Conservation (phyloP, 73 alveolate species). For the Paramecium sonneborni region DNA sequence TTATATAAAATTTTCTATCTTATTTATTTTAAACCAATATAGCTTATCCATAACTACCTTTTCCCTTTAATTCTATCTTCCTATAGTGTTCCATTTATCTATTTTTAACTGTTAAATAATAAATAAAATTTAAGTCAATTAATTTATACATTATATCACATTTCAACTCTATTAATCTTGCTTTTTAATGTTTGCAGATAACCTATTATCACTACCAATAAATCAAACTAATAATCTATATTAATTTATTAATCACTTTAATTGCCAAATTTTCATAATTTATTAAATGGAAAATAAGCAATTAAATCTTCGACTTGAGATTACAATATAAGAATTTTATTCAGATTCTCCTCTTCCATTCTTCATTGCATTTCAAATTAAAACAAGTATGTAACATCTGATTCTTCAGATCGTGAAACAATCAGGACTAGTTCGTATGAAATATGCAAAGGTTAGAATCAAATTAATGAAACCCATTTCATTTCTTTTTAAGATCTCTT, state of each 20-base stretch:
- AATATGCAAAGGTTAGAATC: not conserved
- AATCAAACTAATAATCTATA: not conserved
- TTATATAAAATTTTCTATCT: conserved; percentile 56
- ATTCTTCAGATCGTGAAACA: not conserved
- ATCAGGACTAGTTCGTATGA: not conserved
- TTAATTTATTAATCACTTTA: not conserved
- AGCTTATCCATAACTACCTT: conserved; percentile 68
- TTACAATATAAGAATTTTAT: not conserved
- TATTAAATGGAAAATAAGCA: not conserved
- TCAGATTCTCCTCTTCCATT: not conserved
- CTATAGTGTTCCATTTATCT: conserved; percentile 58
- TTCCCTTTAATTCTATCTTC: conserved; percentile 62
- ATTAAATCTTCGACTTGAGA: not conserved
- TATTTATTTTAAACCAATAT: conserved; percentile 53
- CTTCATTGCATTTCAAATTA: not conserved
- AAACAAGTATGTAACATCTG: not conserved
- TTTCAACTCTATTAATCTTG: not conserved
- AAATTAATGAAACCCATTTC: not conserved
- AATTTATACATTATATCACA: not conserved
- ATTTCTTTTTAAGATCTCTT: not conserved
- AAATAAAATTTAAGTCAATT: not conserved
- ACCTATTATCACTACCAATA: not conserved
- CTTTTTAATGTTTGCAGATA: too few species aligned
- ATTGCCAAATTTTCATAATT: not conserved
- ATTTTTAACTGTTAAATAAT: not conserved